Base-by-base conservation (phyloP, 2,329 filamentous ascomycete genomes). In the Epichloe amarillans region DNA sequence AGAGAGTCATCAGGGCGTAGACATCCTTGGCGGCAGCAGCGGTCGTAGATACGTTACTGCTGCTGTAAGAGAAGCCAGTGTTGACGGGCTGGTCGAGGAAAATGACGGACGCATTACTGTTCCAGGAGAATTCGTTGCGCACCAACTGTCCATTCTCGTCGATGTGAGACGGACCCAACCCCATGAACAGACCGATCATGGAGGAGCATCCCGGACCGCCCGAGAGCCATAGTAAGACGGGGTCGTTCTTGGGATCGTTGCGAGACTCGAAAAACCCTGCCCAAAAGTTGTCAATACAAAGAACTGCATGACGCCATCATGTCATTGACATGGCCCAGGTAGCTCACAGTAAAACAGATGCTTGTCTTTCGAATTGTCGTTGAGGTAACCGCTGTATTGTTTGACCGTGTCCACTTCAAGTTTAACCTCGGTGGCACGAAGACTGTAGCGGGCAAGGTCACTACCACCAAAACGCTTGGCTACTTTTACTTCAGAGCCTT, bases 41-140 rank as follows among this genome's bases (percentile, higher is more conserved):
- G 23, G 91, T 97, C 79, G 93, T 91, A 73, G 82, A 90, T 62
- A 97, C 91, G 23, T 83, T 76, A 64, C 86, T 83, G 58, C 87
- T 90, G 58, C 88, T 94, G 79, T 98, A 98, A 14, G 93, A 98
- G 76, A 89, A 98, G 59, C 93, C 93, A 55, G 95, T 90, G 62
- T 97, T 97, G 73, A 98, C 90, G 54, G 93, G 93, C 73, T 98
- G 93, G 70, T 98, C 93, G 56, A 98, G 83, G 86, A 98, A 98
- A 72, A 98, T 97, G 65, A 98, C 90, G 47, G 89, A 96, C 57
- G 93, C 93, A 63, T 98, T 97, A 68, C 82, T 83, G 73, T 97
- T 98, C 93, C 93, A 98, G 6, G 90, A 87, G 70, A 82, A 83
- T 45, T 87, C 83, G 73, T 98, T 98, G 77, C 84, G 82, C 62